These are phyloP conservation scores for Tephrocybe sp. DNA, from an alignment of 768 basidiomycete genomes.

Conservation along the genomic window DNA sequence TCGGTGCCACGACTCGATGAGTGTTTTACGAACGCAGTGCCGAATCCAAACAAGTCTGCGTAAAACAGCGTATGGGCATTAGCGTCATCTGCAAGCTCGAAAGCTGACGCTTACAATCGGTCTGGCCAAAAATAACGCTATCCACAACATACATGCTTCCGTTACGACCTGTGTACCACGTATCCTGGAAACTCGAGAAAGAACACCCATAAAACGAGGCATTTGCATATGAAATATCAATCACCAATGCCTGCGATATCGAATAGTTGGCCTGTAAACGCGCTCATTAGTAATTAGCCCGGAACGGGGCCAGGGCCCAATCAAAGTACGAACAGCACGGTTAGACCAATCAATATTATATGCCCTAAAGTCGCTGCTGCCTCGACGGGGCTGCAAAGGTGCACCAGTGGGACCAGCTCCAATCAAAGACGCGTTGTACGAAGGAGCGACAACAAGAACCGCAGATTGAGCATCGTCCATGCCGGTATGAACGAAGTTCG, in stretches of 20 bases:
- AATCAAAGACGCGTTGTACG: constrained; percentile 55
- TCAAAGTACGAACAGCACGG: constrained; percentile 46
- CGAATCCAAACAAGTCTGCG: constrained; percentile 59
- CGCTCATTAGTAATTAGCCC: neutral
- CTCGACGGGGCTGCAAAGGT: constrained; percentile 49
- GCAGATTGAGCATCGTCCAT: constrained; percentile 60
- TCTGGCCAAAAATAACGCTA: constrained; percentile 61
- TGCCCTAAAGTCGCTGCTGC: constrained; percentile 57
- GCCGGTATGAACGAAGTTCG: constrained; percentile 38
- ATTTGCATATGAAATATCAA: constrained; percentile 63
- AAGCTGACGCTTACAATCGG: constrained; percentile 49
- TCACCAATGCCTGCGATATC: constrained; percentile 64
- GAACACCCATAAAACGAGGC: constrained; percentile 67
- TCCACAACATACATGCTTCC: constrained; percentile 61
- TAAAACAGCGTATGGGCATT: neutral
- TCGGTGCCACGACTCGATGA: neutral
- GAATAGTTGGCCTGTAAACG: constrained; percentile 48
- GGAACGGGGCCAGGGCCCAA: too few species aligned
- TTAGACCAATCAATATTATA: constrained; percentile 72
- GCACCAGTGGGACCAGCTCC: constrained; percentile 62
- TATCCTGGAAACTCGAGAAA: constrained; percentile 64
- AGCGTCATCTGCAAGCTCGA: neutral
- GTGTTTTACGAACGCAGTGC: constrained; percentile 47
- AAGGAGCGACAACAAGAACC: constrained; percentile 57
- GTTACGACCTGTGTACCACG: constrained; percentile 63